Base-by-base conservation (phyloP, 2,329 filamentous ascomycete genomes). In the Pleurostoma richardsiae region DNA sequence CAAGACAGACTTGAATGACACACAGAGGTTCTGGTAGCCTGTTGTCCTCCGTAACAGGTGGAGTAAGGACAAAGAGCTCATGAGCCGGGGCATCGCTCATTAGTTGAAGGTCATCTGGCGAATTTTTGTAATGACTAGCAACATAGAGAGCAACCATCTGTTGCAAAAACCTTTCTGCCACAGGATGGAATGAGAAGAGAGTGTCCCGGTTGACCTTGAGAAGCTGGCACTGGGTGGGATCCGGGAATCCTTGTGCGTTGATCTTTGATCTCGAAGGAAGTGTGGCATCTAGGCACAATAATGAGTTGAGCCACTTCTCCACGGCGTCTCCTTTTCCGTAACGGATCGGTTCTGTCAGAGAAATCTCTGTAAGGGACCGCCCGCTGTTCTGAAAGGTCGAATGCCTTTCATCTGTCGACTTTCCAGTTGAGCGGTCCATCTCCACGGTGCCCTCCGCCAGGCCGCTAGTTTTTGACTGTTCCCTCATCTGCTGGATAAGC, bases 71-170 rank as follows among this genome's bases (percentile, higher is more conserved):
- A 59, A 94, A 99, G 5, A 99, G 80, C 64, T 97, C 91, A 67
- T 99, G 94, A 1, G 94, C 92, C 2, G 94, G 94, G 1, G 94
- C 94, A 67, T 99, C 94, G 51, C 90, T 96, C 90, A 99, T 95
- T 48, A 99, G 80, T 65, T 97, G 94, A n/a, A 99, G 77, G 59
- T 99, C 94, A 59, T 99, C 95, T 0, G 94, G 94, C 0, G 91
- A 90, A 69, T 99, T 99, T 69, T 97, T 97, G 76, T 99, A 96
- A 67, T 96, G 90, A 45, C 90, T 95, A 29, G 94, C 90, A 29
- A 99, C 95, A 58, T 97, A 99, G 3, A 99, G 79, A 1, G 91
- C 90, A 69, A 99, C 92, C 90, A 99, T 96, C 59, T 96, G 90
- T 64, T 99, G 94, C 46, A 99, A 71, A 70, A 99, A 97, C 61